Evolutionary conservation across 805 yeast genomes (phyloP).

Genomic region (Spathaspora hagerdaliae): DNA sequence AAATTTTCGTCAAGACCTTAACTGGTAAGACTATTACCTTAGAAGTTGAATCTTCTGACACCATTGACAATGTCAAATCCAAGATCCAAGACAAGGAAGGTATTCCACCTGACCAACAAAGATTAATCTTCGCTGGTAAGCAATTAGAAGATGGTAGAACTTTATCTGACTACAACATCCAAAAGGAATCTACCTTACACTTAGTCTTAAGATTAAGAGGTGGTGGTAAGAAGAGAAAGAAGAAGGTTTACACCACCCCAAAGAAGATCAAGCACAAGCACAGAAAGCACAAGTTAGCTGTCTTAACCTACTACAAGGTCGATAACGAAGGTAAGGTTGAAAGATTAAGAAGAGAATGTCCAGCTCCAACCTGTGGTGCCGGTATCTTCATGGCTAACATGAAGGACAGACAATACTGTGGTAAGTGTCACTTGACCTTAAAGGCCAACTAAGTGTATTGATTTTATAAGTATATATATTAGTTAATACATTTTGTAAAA

Average conservation of each 20-base stretch:
- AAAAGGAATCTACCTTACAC: conserved; percentile 97
- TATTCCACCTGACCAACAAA: conserved; percentile 99
- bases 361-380: conserved; percentile 89
- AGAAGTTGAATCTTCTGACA: conserved; percentile 98
- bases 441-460: conserved; percentile 33
- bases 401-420: conserved; percentile 99
- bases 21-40: conserved; percentile 99
- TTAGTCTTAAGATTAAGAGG: conserved; percentile 96
- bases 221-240: conserved; percentile 99
- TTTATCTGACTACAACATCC: conserved; percentile 98
- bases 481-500: background rate
- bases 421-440: conserved; percentile 97
- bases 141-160: conserved; percentile 99
- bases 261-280: conserved; percentile 99
- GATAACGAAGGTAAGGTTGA: conserved; percentile 98
- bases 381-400: conserved; percentile 99
- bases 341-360: conserved; percentile 98
- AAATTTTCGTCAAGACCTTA: conserved; percentile 98
- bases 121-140: conserved; percentile 99
- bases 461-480: conserved; percentile 4
- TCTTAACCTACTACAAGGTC: conserved; percentile 98
- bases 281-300: conserved; percentile 99
- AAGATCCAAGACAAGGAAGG: conserved; percentile 99
- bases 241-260: conserved; percentile 99
- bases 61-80: conserved; percentile 97